Base-by-base conservation (phyloP, 2,329 filamentous ascomycete genomes). In the Sporothrix sp. region DNA sequence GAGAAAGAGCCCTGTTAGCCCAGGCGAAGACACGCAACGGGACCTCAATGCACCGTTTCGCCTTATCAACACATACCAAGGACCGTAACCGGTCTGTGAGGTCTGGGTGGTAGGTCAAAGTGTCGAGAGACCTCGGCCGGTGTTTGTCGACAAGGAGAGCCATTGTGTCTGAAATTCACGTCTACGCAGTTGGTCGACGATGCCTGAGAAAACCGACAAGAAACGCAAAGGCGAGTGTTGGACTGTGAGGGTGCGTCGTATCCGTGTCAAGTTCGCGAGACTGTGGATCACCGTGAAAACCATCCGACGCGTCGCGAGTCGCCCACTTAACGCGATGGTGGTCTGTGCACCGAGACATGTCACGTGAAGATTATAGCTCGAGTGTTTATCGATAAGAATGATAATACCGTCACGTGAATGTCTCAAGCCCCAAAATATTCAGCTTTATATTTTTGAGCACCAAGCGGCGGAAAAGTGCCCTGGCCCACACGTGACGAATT, bases 21-120 rank as follows among this genome's bases (percentile, higher is more conserved):
- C 50, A 20, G 11, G n/a, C n/a, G n/a, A n/a, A 32, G 7, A 23
- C 10, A 1, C 9, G 33, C 20, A 20, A 28, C 35, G 9, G 14
- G 14, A 23, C 11, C 6, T 3, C 7, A 20, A 14, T 18, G 9
- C n/a, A 16, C 7, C 8, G 13, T 3, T 6, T 11, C 27, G 27
- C 14, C 13, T 10, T 11, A 11, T 4, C 6, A 7, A 2, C 5
- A 59, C 78, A 60, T 79, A 95, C 90, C 56, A 98, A 75, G 27
- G 93, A 88, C 59, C 83, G 82, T 42, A 98, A 77, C 53, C 91
- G 82, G 23, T 88, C 84, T 10, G 93, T 96, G 39, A 98, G 79
- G 56, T 95, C 88, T 50, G 81, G 69, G 60, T 98, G 93, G 62
- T 97, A 98, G 59, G 85, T 87, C 54, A 96, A 76, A 52, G 76